phyloP scores from a whole-genome alignment of 2,329 filamentous ascomycete genomes.

The Amesomyces nigricolor region DNA sequence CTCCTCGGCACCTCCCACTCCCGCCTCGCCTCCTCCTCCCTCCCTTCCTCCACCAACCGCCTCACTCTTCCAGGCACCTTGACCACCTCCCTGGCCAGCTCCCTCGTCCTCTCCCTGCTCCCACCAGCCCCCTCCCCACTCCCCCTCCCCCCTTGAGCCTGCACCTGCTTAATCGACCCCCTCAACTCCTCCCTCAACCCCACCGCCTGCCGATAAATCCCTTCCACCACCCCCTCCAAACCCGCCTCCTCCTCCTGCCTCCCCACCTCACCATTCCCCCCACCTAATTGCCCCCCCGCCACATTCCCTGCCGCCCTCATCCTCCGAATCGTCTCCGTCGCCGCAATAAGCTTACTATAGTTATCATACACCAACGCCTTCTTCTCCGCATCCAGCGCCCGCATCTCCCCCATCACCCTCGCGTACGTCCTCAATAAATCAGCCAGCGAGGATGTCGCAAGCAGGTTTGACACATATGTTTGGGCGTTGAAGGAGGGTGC shows the following conservation, averaged over 20 bases:
- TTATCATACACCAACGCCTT: conserved; percentile 98
- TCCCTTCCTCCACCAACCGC: conserved; percentile 53
- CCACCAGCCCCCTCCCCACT: neutral
- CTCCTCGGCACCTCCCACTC: conserved; percentile 51
- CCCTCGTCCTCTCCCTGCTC: conserved; percentile 39
- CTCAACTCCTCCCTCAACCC: conserved; percentile 50
- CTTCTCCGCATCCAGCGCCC: conserved; percentile 88
- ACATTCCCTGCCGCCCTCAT: conserved; percentile 79
- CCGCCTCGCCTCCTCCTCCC: conserved; percentile 52
- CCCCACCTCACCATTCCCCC: conserved; percentile 65
- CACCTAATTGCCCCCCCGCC: conserved; percentile 65
- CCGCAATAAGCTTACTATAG: conserved; percentile 93
- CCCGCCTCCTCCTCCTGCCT: conserved; percentile 66
- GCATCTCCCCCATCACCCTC: conserved; percentile 70
- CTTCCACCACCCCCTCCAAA: conserved; percentile 66
- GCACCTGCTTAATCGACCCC: conserved; percentile 28
- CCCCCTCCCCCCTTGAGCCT: conserved; percentile 18
- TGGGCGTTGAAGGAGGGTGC: conserved; percentile 64
- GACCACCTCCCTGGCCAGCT: conserved; percentile 59
- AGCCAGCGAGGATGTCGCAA: conserved; percentile 59
- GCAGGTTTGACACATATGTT: conserved; percentile 57
- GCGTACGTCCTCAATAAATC: conserved; percentile 67
- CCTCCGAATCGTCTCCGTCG: conserved; percentile 82
- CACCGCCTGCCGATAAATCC: conserved; percentile 61
- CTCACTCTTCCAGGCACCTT: conserved; percentile 55